A percentile compares a stretch with the other conserved stretches of the same genome.
Conservation (phyloP, 306 rosid genomes). For the Rosa lucieae region DNA sequence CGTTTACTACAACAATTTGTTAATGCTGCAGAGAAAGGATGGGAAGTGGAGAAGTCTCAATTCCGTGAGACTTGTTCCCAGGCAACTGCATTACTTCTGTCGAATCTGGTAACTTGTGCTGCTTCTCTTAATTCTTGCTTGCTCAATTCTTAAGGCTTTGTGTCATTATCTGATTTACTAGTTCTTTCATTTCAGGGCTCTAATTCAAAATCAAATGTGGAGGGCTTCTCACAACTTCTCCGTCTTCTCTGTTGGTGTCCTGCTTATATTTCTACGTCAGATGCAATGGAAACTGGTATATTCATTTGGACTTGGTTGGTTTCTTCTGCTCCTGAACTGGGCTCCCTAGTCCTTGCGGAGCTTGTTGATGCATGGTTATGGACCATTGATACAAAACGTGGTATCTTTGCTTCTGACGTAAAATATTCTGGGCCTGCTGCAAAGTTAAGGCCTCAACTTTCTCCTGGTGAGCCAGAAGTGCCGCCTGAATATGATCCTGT, state of each 20-base stretch:
- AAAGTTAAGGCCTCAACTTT: slow-evolving; percentile 84
- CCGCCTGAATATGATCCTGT: slow-evolving; percentile 71
- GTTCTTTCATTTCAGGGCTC: slow-evolving; percentile 62
- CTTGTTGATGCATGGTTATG: slow-evolving; percentile 99
- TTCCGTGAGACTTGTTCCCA: slow-evolving; percentile 96
- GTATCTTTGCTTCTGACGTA: slow-evolving; percentile 81
- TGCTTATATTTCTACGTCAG: slow-evolving; percentile 85
- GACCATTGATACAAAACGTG: slow-evolving; percentile 96
- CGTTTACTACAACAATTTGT: slow-evolving; percentile 90
- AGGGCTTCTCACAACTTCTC: slow-evolving; percentile 96
- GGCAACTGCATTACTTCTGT: slow-evolving; percentile 91
- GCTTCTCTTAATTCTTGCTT: slow-evolving; percentile 19
- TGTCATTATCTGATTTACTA: slow-evolving; percentile 30
- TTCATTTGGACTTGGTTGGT: slow-evolving; percentile 99
- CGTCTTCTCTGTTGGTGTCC: slow-evolving; percentile 99
- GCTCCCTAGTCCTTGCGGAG: slow-evolving; percentile 92
- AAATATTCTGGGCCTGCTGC: slow-evolving; percentile 89
- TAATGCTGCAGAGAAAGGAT: slow-evolving; percentile 86
- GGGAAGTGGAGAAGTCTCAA: slow-evolving; percentile 77
- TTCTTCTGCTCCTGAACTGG: slow-evolving; percentile 98
- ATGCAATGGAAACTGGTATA: slow-evolving; percentile 96
- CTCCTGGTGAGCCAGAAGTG: slow-evolving; percentile 88
- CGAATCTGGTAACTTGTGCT: slow-evolving; percentile 69
- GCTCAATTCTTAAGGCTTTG: not conserved
- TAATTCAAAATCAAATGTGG: slow-evolving; percentile 75